phyloP scores from a whole-genome alignment of 768 basidiomycete genomes.

The Termitomyces sp. region DNA sequence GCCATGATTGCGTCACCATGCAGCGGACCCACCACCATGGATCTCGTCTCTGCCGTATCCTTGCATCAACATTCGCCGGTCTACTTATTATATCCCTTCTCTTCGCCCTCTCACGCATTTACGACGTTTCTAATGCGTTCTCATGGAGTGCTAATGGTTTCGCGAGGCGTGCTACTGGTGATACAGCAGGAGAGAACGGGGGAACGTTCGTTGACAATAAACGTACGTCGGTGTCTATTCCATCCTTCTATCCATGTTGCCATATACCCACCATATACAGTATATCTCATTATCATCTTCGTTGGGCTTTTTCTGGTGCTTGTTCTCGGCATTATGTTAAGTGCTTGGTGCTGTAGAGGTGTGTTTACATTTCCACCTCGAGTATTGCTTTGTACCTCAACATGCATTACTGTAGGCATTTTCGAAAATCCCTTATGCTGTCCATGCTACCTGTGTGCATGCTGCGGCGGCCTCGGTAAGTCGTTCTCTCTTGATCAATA shows the following conservation, averaged over 20 bases:
- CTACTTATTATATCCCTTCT: constrained; percentile 25
- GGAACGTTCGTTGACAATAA: constrained; percentile 34
- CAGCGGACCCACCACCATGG: constrained; percentile 3
- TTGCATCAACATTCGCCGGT: constrained; percentile 27
- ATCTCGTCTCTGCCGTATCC: constrained; percentile 18
- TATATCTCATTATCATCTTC: constrained; percentile 60
- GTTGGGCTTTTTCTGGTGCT: constrained; percentile 55
- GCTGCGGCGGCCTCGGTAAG: constrained; percentile 62
- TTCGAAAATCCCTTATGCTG: constrained; percentile 64
- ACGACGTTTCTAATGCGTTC: constrained; percentile 17
- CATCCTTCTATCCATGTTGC: not conserved
- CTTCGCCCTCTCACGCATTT: constrained; percentile 25
- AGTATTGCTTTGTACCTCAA: not conserved
- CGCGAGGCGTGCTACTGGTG: constrained; percentile 25
- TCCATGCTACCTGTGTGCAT: constrained; percentile 69
- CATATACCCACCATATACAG: constrained; percentile 21
- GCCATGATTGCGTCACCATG: not conserved
- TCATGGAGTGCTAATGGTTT: constrained; percentile 20
- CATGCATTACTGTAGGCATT: constrained; percentile 26
- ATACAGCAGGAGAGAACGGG: constrained; percentile 9
- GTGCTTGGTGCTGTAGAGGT: constrained; percentile 64
- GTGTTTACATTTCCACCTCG: constrained; percentile 8
- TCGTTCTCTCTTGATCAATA: not conserved
- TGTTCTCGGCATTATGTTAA: constrained; percentile 49
- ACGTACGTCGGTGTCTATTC: constrained; percentile 21